These are phyloP conservation scores for Backusella circina DNA, from an alignment of 192 early-diverging fungal genomes.

Conservation along the genomic window DNA sequence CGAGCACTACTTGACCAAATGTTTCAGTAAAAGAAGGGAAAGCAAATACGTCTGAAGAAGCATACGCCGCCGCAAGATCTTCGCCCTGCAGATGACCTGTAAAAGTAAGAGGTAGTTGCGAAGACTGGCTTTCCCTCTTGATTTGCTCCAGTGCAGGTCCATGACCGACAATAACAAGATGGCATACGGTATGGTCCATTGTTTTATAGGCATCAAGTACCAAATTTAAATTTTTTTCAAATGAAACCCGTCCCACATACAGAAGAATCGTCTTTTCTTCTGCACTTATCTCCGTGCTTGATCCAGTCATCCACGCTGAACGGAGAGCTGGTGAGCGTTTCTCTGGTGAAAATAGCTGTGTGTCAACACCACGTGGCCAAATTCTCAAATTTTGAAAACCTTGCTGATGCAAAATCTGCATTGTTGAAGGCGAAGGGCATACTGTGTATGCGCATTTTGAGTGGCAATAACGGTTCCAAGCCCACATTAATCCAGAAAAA, in stretches of 20 bases:
- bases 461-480: slow-evolving; percentile 34
- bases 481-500: slow-evolving; percentile 32
- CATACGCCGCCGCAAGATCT: slow-evolving; percentile 27
- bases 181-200: slow-evolving; percentile 29
- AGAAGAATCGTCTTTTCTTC: slow-evolving; percentile 22
- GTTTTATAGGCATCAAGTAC: slow-evolving; percentile 26
- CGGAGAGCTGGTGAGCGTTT: slow-evolving; percentile 18
- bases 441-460: slow-evolving; percentile 23
- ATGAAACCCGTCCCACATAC: slow-evolving; percentile 35
- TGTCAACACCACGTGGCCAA: slow-evolving; percentile 35
- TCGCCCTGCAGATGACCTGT: slow-evolving; percentile 28
- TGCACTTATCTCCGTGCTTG: background rate
- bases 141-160: slow-evolving; percentile 30
- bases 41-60: slow-evolving; percentile 35
- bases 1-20: slow-evolving; percentile 37
- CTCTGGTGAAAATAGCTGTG: slow-evolving; percentile 22
- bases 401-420: slow-evolving; percentile 25
- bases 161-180: slow-evolving; percentile 36
- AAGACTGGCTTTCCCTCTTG: slow-evolving; percentile 5
- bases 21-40: slow-evolving; percentile 38
- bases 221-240: slow-evolving; percentile 32
- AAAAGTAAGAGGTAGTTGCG: slow-evolving; percentile 28
- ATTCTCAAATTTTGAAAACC: slow-evolving; percentile 23
- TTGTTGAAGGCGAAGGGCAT: slow-evolving; percentile 31
- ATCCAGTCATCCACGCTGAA: slow-evolving; percentile 14